Evolutionary conservation across 2,329 filamentous ascomycete genomes (phyloP), one percentile per base, ranked within the genome.

Genomic region (Rugonectria rugulosa): DNA sequence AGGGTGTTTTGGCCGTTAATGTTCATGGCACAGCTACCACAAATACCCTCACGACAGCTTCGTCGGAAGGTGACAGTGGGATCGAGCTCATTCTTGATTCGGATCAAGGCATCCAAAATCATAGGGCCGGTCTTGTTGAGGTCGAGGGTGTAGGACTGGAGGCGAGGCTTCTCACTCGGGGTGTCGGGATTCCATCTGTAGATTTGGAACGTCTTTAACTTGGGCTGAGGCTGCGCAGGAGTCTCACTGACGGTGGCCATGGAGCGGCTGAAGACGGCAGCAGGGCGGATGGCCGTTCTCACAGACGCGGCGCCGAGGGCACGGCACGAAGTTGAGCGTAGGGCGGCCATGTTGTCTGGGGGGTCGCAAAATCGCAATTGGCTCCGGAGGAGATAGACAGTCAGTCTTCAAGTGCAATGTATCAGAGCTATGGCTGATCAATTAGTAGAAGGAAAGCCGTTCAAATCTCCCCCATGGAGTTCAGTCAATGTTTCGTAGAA

Each of bases 51-150:
- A 79, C 95, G 85, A 81, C 95, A 99, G 77, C 91, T 96, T 76
- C 95, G 81, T 74, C 95, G 87, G 84, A 99, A 99, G 50, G 95
- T 98, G 71, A 99, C 79, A 40, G 95, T 98, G 46, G 95, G 92
- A 77, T 99, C 95, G 62, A 96, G 79, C 85, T 99, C 95, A 78
- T 99, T 99, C 90, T 99, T 99, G 80, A 99, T 97, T 70, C 94
- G 85, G 76, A 99, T 95, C 70, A 99, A 81, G 53, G 95, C 95
- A 76, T 99, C 95, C 70, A 99, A 80, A 79, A 99, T 88, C 95
- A 99, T 99, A 66, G 95, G 95, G 26, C 95, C 95, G 36, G 95
- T 99, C 89, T 98, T 97, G 84, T 98, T 98, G 68, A 99, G 80
- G 74, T 99, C 95, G 71, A 99, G 82, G 29, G 90, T 91, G 81